Conservation (phyloP, 768 basidiomycete genomes). For the Daedaleopsis nitida region DNA sequence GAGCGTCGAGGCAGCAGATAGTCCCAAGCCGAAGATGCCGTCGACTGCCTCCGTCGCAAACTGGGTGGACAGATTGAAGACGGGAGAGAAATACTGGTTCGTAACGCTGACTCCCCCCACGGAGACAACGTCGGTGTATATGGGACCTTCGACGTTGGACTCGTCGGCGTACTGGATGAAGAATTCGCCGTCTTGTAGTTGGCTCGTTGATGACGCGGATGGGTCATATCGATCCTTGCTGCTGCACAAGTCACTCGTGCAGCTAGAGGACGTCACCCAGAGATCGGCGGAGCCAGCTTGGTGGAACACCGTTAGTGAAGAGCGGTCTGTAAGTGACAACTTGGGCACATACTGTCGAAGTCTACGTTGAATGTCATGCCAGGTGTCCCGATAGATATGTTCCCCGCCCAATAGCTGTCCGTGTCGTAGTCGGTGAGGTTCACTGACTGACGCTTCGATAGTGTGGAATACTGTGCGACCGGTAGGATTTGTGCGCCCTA, state of each 20-base stretch:
- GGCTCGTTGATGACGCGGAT: constrained; percentile 27
- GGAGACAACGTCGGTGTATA: constrained; percentile 35
- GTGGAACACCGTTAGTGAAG: background rate
- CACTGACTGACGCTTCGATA: constrained; percentile 35
- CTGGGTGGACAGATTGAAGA: constrained; percentile 8
- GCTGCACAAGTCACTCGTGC: background rate
- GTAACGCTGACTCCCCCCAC: constrained; percentile 31
- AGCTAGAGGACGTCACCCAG: background rate
- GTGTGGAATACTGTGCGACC: constrained; percentile 7
- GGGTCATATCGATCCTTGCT: constrained; percentile 10
- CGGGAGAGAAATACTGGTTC: constrained; percentile 14
- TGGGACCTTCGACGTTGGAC: constrained; percentile 30
- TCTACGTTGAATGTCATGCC: constrained; percentile 39
- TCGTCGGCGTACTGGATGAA: constrained; percentile 40
- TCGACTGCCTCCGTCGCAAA: constrained; percentile 11
- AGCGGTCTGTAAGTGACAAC: background rate
- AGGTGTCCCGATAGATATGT: constrained; percentile 41
- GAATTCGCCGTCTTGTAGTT: constrained; percentile 25
- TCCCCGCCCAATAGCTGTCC: constrained; percentile 43
- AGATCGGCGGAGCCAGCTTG: constrained; percentile 9
- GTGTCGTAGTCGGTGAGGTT: constrained; percentile 36
- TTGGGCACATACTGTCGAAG: constrained; percentile 36
- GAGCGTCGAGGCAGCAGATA: constrained; percentile 21
- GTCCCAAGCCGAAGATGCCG: constrained; percentile 25
- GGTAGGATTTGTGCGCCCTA: constrained; percentile 34